Evolutionary conservation across 1,284 basidiomycete genomes (phyloP), one percentile per base, ranked within the genome.

Genomic region (Hemileia vastatrix): DNA sequence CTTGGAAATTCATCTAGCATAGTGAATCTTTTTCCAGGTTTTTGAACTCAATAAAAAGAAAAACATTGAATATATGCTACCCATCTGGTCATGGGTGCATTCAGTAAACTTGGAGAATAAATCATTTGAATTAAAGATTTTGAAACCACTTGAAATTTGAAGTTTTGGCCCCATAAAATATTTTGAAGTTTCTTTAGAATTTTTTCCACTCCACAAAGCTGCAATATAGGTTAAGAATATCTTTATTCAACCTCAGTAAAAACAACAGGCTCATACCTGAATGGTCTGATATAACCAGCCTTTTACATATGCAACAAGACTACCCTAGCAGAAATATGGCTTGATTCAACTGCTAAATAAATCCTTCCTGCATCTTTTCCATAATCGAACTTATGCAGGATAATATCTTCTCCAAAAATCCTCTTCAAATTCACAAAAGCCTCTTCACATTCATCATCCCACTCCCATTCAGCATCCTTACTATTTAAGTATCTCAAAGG

Each of bases 311-410:
- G 54, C 1, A 27, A 45, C 8, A 48, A 4, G 0, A 57, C 21
- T 5, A 23, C 54, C 6, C 54, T 43, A 0, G 23, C 54, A 1
- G 54, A 18, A 15, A 27, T 21, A 11, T 27, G 13, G 13, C 54
- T 57, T 47, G 54, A 57, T 2, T 57, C 54, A 2, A 57, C 54
- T n/a, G 43, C 43, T 1, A 57, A n/a, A 21, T 27, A 45, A 11
- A 57, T 2, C 11, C 3, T 43, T 47, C 54, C 54, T 18, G 54
- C 54, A 1, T 56, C 43, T 2, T 36, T 21, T 19, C 33, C 54
- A 43, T 55, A 55, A 8, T 4, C 2, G 1, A 55, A 2, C 11
- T 15, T 36, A 6, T 23, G 13, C 18, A 55, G 11, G 0, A 44
- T 18, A 4, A 55, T 55, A 11, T 55, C 54, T 4, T 4, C 18